phyloP scores from a whole-genome alignment of 2,329 filamentous ascomycete genomes.

The Pyrenochaeta sp. region DNA sequence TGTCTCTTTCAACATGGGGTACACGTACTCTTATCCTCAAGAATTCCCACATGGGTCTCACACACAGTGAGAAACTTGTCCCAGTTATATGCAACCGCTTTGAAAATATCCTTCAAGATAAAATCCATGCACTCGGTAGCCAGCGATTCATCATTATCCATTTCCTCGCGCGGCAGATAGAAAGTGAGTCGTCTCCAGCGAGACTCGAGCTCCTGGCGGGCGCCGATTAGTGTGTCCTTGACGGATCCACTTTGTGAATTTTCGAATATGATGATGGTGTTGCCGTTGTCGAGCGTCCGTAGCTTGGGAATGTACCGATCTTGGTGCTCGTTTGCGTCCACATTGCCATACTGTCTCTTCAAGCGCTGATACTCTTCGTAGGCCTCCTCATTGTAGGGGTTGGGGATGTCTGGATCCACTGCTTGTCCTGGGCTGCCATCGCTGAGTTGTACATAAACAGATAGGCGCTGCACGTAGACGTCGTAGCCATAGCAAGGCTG shows the following conservation, averaged over 20 bases:
- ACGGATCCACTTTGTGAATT: slow-evolving; percentile 58
- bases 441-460: slow-evolving; percentile 61
- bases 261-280: slow-evolving; percentile 63
- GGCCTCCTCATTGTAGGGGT: slow-evolving; percentile 55
- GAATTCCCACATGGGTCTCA: slow-evolving; percentile 59
- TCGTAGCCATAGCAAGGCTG: slow-evolving; percentile 58
- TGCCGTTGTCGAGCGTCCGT: slow-evolving; percentile 57
- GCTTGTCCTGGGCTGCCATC: slow-evolving; percentile 51
- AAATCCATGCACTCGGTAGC: slow-evolving; percentile 60
- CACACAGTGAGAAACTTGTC: slow-evolving; percentile 56
- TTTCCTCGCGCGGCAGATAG: slow-evolving; percentile 57
- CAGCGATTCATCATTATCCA: slow-evolving; percentile 53
- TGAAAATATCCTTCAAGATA: slow-evolving; percentile 61
- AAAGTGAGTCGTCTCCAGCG: slow-evolving; percentile 63
- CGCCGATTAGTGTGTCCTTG: slow-evolving; percentile 60
- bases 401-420: slow-evolving; percentile 53
- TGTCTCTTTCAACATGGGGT: not conserved
- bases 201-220: slow-evolving; percentile 60
- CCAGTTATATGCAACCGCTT: slow-evolving; percentile 57
- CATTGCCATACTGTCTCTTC: slow-evolving; percentile 39
- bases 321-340: slow-evolving; percentile 38
- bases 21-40: slow-evolving; percentile 43
- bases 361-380: slow-evolving; percentile 43
- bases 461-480: slow-evolving; percentile 60
- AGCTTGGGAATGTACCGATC: slow-evolving; percentile 53